Percentiles rank a stretch among this genome's conserved stretches.
phyloP scores from a whole-genome alignment of 176 grass and related monocot genomes.

The Eragrostis curvula region DNA sequence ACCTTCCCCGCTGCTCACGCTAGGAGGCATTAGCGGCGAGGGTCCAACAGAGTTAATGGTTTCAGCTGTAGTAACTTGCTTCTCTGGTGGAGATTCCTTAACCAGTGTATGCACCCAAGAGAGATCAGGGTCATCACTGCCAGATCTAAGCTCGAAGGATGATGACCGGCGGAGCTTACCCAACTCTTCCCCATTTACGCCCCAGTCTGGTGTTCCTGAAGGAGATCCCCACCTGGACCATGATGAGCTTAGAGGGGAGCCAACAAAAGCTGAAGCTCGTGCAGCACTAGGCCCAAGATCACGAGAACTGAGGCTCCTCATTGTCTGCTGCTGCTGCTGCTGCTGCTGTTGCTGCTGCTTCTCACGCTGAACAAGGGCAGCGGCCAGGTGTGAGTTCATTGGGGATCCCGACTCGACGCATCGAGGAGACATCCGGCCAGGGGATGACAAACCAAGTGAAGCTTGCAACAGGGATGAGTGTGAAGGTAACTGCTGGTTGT shows the following conservation, averaged over 20 bases:
- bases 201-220: conserved; percentile 65
- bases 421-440: conserved; percentile 69
- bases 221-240: conserved; percentile 74
- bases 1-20: conserved; percentile 38
- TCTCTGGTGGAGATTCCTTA: conserved; percentile 79
- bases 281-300: conserved; percentile 67
- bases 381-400: conserved; percentile 68
- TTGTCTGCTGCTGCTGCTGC: conserved; percentile 75
- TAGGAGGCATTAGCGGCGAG: conserved; percentile 29
- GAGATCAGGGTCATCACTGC: conserved; percentile 71
- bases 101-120: conserved; percentile 86
- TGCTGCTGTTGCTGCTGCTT: conserved; percentile 82
- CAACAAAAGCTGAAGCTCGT: conserved; percentile 42
- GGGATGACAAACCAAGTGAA: conserved; percentile 65
- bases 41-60: conserved; percentile 44
- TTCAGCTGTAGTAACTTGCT: conserved; percentile 43
- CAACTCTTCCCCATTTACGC: conserved; percentile 70
- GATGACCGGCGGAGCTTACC: conserved; percentile 72
- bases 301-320: conserved; percentile 79
- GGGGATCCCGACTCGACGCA: conserved; percentile 69
- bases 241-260: conserved; percentile 65
- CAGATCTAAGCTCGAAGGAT: conserved; percentile 74
- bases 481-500: conserved; percentile 62
- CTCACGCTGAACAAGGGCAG: conserved; percentile 61
- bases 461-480: conserved; percentile 73